These are phyloP conservation scores for Powellomyces hirtus DNA, from an alignment of 192 early-diverging fungal species.

Conservation along the genomic window DNA sequence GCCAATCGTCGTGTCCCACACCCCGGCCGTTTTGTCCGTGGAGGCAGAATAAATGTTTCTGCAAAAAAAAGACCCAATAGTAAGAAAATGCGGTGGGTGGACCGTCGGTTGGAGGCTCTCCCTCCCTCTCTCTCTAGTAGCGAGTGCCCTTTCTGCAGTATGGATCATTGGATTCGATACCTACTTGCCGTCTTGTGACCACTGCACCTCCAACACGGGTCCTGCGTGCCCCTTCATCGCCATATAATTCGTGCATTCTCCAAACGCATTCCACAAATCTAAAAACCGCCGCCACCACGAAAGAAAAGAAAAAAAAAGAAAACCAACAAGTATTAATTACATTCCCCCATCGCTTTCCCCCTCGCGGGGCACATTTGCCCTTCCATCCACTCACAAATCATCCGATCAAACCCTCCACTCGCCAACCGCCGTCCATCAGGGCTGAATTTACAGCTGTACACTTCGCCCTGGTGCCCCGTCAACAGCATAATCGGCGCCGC, in stretches of 20 bases:
- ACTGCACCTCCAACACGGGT: slow-evolving; percentile 83
- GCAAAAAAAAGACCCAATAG: slow-evolving; percentile 7
- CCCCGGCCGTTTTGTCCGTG: slow-evolving; percentile 65
- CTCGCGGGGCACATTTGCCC: not conserved
- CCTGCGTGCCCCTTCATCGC: slow-evolving; percentile 84
- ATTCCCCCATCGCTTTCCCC: too few species aligned
- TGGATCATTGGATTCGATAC: not conserved
- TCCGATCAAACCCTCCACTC: slow-evolving; percentile 75
- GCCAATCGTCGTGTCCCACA: slow-evolving; percentile 85
- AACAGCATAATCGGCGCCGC: slow-evolving; percentile 85
- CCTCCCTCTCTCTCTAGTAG: too few species aligned
- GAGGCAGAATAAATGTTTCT: slow-evolving; percentile 81
- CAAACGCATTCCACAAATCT: slow-evolving; percentile 92
- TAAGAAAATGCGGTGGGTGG: not conserved
- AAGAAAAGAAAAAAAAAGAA: not conserved
- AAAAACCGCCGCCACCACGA: not conserved
- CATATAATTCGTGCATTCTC: slow-evolving; percentile 87
- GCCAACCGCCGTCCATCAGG: slow-evolving; percentile 80
- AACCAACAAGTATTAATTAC: too few species aligned
- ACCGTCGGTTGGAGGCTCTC: too few species aligned
- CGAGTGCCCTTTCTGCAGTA: too few species aligned
- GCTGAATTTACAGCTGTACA: slow-evolving; percentile 84
- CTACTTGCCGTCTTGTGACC: slow-evolving; percentile 73
- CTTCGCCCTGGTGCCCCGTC: slow-evolving; percentile 78
- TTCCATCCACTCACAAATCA: slow-evolving; percentile 61